A percentile compares a stretch with the other conserved stretches of the same genome.
Evolutionary conservation across 306 rosid genomes (phyloP).

Genomic region (Malus orientalis): DNA sequence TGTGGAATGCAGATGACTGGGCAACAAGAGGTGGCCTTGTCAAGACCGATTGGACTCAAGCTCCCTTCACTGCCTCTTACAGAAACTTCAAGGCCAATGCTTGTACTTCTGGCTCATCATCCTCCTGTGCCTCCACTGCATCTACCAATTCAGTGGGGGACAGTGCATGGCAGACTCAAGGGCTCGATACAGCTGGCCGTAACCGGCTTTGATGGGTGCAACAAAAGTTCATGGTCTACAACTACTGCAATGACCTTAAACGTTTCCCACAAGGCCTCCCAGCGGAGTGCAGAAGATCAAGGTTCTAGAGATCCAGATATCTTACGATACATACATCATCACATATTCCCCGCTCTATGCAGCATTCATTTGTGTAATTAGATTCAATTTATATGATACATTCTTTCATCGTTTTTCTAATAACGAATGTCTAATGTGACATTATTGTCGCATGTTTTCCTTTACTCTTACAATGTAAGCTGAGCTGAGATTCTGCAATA

Average conservation of each 20-base stretch:
- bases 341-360: not conserved
- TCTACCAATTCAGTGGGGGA: not conserved
- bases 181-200: slow-evolving; percentile 28
- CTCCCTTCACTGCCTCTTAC: slow-evolving; percentile 42
- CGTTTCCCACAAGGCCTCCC: slow-evolving; percentile 41
- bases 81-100: slow-evolving; percentile 33
- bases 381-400: not conserved
- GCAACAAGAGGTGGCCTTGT: slow-evolving; percentile 46
- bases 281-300: slow-evolving; percentile 28
- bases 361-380: not conserved
- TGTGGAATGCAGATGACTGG: slow-evolving; percentile 52
- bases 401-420: not conserved
- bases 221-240: slow-evolving; percentile 39
- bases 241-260: slow-evolving; percentile 36
- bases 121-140: slow-evolving; percentile 10
- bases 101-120: slow-evolving; percentile 15
- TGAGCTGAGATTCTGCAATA: not conserved
- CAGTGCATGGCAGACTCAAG: slow-evolving; percentile 21
- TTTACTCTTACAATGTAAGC: not conserved
- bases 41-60: slow-evolving; percentile 46
- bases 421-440: not conserved
- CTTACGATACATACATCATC: not conserved
- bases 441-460: not conserved
- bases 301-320: not conserved
- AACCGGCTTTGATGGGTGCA: slow-evolving; percentile 44